phyloP scores from a whole-genome alignment of 768 basidiomycete genomes.

The Mycena sanguinolenta region DNA sequence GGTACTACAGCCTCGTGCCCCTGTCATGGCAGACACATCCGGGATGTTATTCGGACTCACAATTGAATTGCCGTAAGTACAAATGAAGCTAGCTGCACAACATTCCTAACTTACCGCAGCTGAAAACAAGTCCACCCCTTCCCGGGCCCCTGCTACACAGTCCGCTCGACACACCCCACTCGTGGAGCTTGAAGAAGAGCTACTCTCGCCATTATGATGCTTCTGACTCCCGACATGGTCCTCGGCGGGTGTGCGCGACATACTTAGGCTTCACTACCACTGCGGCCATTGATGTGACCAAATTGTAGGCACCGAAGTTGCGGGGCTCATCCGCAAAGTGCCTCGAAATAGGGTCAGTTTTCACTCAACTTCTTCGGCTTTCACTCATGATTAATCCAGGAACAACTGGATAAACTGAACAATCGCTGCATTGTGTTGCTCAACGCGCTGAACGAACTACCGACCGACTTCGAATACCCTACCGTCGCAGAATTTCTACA shows the following conservation, averaged over 20 bases:
- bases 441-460: background rate
- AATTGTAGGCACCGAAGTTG: background rate
- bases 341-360: background rate
- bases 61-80: no score
- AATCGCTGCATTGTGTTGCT: background rate
- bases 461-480: background rate
- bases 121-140: no score
- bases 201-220: no score
- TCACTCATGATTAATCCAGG: background rate
- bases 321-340: background rate
- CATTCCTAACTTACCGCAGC: no score
- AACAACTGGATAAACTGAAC: conserved; percentile 4
- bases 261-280: background rate
- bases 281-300: background rate
- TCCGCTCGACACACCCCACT: no score
- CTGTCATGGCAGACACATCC: no score
- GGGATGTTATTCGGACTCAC: no score
- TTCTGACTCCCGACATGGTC: background rate
- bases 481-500: background rate
- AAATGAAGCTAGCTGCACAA: no score
- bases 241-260: background rate
- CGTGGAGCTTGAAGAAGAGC: no score
- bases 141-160: no score
- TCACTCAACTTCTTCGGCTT: background rate
- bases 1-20: no score